Base-by-base conservation (phyloP, 441 rosid genomes). In the Macaranga tanarius region DNA sequence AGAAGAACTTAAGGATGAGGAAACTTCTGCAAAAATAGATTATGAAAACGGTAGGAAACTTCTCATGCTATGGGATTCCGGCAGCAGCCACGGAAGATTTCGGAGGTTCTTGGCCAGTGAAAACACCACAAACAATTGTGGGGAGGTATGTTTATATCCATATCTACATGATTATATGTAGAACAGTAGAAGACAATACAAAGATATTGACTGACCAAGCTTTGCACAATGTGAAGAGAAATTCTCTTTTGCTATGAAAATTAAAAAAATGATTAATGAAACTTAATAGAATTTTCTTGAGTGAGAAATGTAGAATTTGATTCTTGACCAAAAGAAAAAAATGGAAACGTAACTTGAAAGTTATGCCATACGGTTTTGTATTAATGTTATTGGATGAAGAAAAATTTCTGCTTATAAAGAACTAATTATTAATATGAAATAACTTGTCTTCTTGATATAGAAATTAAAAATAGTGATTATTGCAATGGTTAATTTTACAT, bases 41-140 rank as follows among this genome's bases (percentile, higher is more conserved):
- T 16, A 73, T 15, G 73, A 77, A 45, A 48, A 79, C 23, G 76
- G 85, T 59, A 85, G 96, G 84, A 90, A 71, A 69, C 92, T 92
- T 75, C 86, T 88, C 2, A 23, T 44, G 13, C 12, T 73, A 17
- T 38, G 62, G 4, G 85, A 74, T 44, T 78, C 83, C 9, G 73
- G 82, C n/a, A n/a, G n/a, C n/a, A n/a, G n/a, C n/a, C n/a, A n/a
- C 38, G 76, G 75, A 72, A 62, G 76, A 65, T 72, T 84, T 76
- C 90, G 97, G 44, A 84, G 98, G 9, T 75, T 78, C 62, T 78
- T 93, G 73, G 95, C 91, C 0, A 79, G 79, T 0, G 88, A 62
- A 0, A 6, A 80, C 2, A n/a, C 83, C 0, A 23, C 79, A 0
- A 87, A 85, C 58, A 81, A 80, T 55, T 93, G 98, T 69, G 86